Evolutionary conservation across 2,329 filamentous ascomycete genomes (phyloP).

Genomic region (Exophiala sideris): DNA sequence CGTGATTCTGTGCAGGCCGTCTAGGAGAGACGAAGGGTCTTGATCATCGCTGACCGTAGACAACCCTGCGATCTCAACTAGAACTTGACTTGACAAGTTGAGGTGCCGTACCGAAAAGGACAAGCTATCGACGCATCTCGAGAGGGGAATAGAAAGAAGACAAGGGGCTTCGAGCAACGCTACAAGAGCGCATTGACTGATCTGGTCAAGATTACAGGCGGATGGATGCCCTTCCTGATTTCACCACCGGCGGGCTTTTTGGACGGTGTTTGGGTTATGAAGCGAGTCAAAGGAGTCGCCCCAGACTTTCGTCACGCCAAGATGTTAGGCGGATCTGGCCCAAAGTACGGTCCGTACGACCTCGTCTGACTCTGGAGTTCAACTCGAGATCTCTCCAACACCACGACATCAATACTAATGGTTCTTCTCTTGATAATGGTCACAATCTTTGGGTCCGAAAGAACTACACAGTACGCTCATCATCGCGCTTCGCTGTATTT

Average conservation of each 20-base stretch:
- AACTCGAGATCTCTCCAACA: too few relatives aligned
- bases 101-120: conserved; percentile 3
- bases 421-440: too few relatives aligned
- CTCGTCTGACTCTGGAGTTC: background rate
- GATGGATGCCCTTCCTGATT: background rate
- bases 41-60: conserved; percentile 18
- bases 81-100: conserved; percentile 13
- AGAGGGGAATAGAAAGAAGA: background rate
- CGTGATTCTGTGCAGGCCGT: background rate
- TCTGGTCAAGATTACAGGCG: background rate
- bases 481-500: too few relatives aligned
- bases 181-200: background rate
- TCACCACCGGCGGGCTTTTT: background rate
- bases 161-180: background rate
- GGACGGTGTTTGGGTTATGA: background rate
- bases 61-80: background rate
- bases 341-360: background rate
- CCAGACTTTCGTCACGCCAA: conserved; percentile 11
- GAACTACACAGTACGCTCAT: too few relatives aligned
- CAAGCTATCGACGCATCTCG: conserved; percentile 8
- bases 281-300: conserved; percentile 4
- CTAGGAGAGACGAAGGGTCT: conserved; percentile 2
- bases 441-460: too few relatives aligned
- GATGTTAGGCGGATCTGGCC: background rate
- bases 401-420: too few relatives aligned